phyloP scores from a whole-genome alignment of 2,329 filamentous ascomycete species.

The Pleomassaria siparia region DNA sequence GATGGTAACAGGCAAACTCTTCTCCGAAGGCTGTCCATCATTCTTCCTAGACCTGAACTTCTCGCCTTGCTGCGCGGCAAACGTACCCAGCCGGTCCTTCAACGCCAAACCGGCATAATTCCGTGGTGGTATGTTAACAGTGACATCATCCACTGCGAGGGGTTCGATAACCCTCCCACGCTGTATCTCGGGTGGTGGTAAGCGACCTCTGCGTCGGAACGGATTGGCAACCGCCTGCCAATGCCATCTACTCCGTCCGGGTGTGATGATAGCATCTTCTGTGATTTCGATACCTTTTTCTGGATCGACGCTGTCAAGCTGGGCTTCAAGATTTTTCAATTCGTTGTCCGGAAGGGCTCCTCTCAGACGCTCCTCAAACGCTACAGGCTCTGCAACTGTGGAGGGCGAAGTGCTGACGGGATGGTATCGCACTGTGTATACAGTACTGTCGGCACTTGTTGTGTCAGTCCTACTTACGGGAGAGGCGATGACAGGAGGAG shows the following conservation, averaged over 20 bases:
- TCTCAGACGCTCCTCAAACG: constrained; percentile 19
- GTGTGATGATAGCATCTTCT: constrained; percentile 9
- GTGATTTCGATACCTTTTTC: constrained; percentile 31
- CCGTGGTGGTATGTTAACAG: constrained; percentile 42
- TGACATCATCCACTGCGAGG: constrained; percentile 36
- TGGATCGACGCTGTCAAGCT: constrained; percentile 26
- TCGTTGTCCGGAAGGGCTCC: constrained; percentile 9
- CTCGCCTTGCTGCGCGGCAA: constrained; percentile 53
- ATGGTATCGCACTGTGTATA: constrained; percentile 65
- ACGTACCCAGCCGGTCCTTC: constrained; percentile 49
- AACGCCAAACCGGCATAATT: constrained; percentile 49
- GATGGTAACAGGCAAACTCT: constrained; percentile 58
- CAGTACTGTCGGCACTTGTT: constrained; percentile 63
- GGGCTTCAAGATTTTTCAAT: constrained; percentile 4
- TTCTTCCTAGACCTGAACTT: constrained; percentile 45
- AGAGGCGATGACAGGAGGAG: constrained; percentile 51
- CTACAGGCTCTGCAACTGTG: constrained; percentile 8
- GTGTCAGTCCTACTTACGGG: constrained; percentile 63
- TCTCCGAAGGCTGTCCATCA: constrained; percentile 36
- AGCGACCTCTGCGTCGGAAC: constrained; percentile 60
- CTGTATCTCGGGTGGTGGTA: constrained; percentile 62
- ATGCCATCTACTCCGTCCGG: constrained; percentile 34
- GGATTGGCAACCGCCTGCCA: constrained; percentile 59
- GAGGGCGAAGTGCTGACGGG: constrained; percentile 50
- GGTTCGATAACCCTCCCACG: constrained; percentile 56